Percentiles rank a stretch among this genome's conserved stretches.
Conservation (phyloP, 2,329 filamentous ascomycete genomes). For the Aspergillus ochraceoroseus region DNA sequence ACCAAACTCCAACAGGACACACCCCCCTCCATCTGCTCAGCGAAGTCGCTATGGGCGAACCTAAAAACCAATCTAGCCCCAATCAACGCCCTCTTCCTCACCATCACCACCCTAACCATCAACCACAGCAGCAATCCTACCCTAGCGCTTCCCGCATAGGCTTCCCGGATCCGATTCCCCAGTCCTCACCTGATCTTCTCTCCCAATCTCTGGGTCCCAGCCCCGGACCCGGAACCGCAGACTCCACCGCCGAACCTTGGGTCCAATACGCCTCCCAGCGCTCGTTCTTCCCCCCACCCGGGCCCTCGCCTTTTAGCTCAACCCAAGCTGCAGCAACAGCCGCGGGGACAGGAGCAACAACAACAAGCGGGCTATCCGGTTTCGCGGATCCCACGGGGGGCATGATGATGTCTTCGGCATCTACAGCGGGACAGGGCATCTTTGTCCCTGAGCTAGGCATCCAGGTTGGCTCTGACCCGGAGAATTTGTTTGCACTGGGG, state of each 20-base stretch:
- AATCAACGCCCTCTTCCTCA: conserved; percentile 2
- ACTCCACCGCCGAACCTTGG: conserved; percentile 14
- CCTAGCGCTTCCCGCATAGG: conserved; percentile 10
- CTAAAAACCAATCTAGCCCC: conserved; percentile 16
- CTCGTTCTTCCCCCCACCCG: conserved; percentile 14
- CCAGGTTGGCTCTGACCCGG: conserved; percentile 26
- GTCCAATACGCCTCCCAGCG: conserved; percentile 11
- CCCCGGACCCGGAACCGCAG: conserved; percentile 1
- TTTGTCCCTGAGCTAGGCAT: conserved; percentile 27
- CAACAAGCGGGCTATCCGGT: conserved; percentile 7
- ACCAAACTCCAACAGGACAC: conserved; percentile 19
- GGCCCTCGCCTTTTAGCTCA: not conserved
- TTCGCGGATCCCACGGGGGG: conserved; percentile 19
- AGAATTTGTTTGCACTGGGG: conserved; percentile 30
- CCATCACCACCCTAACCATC: not conserved
- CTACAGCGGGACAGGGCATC: conserved; percentile 17
- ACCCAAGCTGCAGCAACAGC: conserved; percentile 7
- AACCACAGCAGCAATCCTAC: conserved; percentile 10
- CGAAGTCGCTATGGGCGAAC: conserved; percentile 41
- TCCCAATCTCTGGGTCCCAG: conserved; percentile 12
- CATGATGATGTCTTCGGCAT: conserved; percentile 16
- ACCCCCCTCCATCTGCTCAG: conserved; percentile 38
- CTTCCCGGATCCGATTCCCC: conserved; percentile 5
- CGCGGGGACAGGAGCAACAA: conserved; percentile 1
- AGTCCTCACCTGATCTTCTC: conserved; percentile 13